Base-by-base conservation (phyloP, 192 early-diverging fungal species). In the Dissophora ornata region DNA sequence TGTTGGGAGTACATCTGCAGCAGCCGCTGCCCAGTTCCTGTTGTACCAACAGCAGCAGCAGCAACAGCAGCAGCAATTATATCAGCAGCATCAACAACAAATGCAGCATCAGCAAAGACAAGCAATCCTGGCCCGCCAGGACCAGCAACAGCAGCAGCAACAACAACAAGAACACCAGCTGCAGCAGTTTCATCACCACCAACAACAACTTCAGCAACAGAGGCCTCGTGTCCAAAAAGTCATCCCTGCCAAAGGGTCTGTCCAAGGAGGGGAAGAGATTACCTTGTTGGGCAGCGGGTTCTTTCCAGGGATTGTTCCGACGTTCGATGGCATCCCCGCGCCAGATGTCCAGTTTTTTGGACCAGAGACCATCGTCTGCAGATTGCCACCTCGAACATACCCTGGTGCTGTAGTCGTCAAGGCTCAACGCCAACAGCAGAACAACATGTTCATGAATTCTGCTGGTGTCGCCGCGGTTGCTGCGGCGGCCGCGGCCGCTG, bases 211-310 rank as follows among this genome's bases (percentile, higher is more conserved):
- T 19, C 65, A 57, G 13, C 47, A 42, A 11, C 47, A 57, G 18
- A 62, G 53, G 11, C 81, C 86, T 15, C 70, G 83, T 21, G 85
- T 94, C 22, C 80, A 81, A 50, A 84, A 88, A 56, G 66, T 95
- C 48, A 85, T 90, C 47, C 93, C 93, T 8, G 77, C 82, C 29
- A 87, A 91, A 47, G 93, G 93, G 0, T 91, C 93, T 0, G 64
- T 92, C n/a, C 83, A 83, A 42, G 93, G 93, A 32, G 93, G 93
- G 3, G 68, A 86, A 4, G 90, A 89, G 38, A 67, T 94, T 16
- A 91, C 92, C 11, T 69, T 95, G 12, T 67, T 88, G 13, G 93
- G 93, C 10, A 83, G 71, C 11, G 88, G 89, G 19, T 92, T 94
- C 81, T 84, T 85, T 51, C 82, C 86, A 15, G 89, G 86, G 15